phyloP scores from a whole-genome alignment of 257 asterid genomes.

The Jaltomata sinuosa region DNA sequence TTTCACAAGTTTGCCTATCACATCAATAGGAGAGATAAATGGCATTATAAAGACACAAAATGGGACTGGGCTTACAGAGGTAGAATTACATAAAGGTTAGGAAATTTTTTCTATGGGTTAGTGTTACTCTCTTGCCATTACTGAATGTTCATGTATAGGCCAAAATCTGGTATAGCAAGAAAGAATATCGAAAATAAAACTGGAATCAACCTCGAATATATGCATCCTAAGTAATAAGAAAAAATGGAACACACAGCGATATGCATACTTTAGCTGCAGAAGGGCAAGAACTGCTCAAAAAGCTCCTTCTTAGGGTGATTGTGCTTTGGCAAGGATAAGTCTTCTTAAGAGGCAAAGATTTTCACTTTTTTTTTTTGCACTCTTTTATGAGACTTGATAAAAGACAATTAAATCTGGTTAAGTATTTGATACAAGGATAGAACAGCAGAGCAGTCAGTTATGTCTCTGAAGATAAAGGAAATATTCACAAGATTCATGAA shows the following conservation, averaged over 20 bases:
- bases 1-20: background rate
- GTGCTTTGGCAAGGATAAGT: background rate
- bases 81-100: background rate
- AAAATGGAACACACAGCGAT: background rate
- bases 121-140: background rate
- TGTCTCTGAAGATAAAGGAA: background rate
- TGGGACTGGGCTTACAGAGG: background rate
- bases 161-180: background rate
- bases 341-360: background rate
- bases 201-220: background rate
- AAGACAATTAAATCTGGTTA: background rate
- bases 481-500: background rate
- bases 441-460: background rate
- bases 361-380: background rate
- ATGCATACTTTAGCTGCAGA: background rate
- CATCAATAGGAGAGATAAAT: background rate
- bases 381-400: background rate
- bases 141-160: background rate
- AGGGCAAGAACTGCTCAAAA: background rate
- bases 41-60: background rate
- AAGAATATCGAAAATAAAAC: too few species aligned
- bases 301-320: background rate
- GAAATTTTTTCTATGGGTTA: background rate
- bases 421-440: background rate
- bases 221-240: background rate